Percentiles rank a stretch among this genome's conserved stretches.
Evolutionary conservation across 208 protist species (phyloP).

Genomic region (Kentomonas sorsogonicus): DNA sequence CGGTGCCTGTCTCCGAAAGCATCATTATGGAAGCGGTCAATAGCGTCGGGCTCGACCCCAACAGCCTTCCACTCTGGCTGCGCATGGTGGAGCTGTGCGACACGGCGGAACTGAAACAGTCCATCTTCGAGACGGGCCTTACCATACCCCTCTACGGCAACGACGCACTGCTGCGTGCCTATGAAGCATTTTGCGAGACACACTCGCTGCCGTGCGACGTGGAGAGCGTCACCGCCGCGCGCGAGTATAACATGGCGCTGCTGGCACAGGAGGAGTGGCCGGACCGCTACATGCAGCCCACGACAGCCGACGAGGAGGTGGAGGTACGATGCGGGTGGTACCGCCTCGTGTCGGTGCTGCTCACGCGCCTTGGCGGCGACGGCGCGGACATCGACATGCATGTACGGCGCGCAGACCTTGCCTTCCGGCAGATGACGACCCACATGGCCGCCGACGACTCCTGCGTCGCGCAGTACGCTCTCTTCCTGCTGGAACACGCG

Average conservation of each 20-base stretch:
- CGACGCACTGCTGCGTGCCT: slow-evolving; percentile 17
- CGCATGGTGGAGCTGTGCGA: slow-evolving; percentile 27
- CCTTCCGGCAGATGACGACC: slow-evolving; percentile 72
- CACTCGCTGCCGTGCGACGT: slow-evolving; percentile 14
- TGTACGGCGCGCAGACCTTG: slow-evolving; percentile 65
- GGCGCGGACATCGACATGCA: slow-evolving; percentile 37
- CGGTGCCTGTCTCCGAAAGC: slow-evolving; percentile 44
- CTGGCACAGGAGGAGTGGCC: slow-evolving; percentile 47
- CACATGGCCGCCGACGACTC: slow-evolving; percentile 58
- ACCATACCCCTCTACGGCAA: slow-evolving; percentile 56
- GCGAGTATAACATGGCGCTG: slow-evolving; percentile 20
- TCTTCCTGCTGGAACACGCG: slow-evolving; percentile 54
- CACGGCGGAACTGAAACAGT: slow-evolving; percentile 30
- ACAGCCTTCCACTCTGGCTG: slow-evolving; percentile 67
- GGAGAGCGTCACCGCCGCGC: slow-evolving; percentile 3
- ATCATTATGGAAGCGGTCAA: slow-evolving; percentile 60
- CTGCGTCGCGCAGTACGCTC: slow-evolving; percentile 68
- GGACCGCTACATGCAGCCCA: slow-evolving; percentile 50
- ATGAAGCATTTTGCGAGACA: slow-evolving; percentile 39
- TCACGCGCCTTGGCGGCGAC: slow-evolving; percentile 16
- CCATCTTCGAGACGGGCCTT: slow-evolving; percentile 66
- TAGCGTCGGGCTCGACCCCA: slow-evolving; percentile 65
- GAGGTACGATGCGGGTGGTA: slow-evolving; percentile 42
- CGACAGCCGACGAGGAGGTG: slow-evolving; percentile 18
- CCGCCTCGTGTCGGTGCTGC: slow-evolving; percentile 35